A percentile compares a stretch with the other conserved stretches of the same genome.
phyloP scores from a whole-genome alignment of 164 flowering plant species.

The Houttuynia cordata region DNA sequence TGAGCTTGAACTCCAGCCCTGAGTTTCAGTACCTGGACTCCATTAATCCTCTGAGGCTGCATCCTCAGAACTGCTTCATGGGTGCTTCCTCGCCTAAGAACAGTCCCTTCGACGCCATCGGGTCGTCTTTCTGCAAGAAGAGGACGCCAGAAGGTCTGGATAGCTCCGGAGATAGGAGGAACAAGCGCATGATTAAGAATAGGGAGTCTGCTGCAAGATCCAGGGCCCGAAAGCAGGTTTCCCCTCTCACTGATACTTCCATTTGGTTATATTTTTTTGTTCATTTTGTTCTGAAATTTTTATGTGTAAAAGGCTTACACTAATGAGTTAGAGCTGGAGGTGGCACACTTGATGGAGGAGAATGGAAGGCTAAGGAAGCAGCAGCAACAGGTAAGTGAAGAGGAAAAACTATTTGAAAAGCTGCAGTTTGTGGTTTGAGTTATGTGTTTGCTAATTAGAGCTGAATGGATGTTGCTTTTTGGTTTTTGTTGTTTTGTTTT shows the following conservation, averaged over 20 bases:
- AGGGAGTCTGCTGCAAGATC: constrained; percentile 64
- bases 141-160: constrained; percentile 19
- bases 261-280: background rate
- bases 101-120: constrained; percentile 17
- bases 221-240: constrained; percentile 51
- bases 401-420: no score
- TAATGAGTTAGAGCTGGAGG: constrained; percentile 1
- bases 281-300: background rate
- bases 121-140: constrained; percentile 20
- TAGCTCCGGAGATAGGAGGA: constrained; percentile 28
- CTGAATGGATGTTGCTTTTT: no score
- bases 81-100: background rate
- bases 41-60: background rate
- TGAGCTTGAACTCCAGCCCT: constrained; percentile 20
- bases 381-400: background rate
- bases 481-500: no score
- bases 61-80: background rate
- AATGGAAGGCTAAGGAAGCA: constrained; percentile 1
- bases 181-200: constrained; percentile 60
- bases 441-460: background rate
- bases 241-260: background rate
- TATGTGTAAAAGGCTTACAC: background rate
- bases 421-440: background rate
- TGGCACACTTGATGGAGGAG: background rate
- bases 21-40: constrained; percentile 18